Evolutionary conservation across 106 monocot species (phyloP).

Genomic region (Phalaenopsis aphrodite): DNA sequence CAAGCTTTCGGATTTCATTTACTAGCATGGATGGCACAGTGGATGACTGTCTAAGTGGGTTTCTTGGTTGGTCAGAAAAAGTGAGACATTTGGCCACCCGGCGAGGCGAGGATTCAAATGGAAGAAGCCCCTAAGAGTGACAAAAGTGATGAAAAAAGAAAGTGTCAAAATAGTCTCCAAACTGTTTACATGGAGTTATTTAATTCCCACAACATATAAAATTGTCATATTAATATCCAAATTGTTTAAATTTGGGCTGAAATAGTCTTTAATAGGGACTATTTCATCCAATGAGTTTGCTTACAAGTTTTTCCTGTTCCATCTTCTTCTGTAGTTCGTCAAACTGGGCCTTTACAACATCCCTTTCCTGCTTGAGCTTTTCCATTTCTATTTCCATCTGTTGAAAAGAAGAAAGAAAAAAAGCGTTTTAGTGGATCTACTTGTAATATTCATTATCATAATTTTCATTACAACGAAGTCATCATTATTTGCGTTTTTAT

Average conservation of each 20-base stretch:
- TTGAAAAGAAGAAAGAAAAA: neutral
- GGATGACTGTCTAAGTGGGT: constrained; percentile 76
- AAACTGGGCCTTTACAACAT: constrained; percentile 51
- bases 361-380: constrained; percentile 73
- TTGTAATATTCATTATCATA: too few species aligned
- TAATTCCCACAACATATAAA: too few species aligned
- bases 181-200: too few species aligned
- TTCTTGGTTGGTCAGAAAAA: constrained; percentile 52
- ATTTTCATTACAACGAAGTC: too few species aligned
- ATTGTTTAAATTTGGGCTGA: too few species aligned
- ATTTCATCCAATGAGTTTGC: neutral
- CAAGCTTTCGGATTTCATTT: constrained; percentile 89
- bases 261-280: too few species aligned
- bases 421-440: too few species aligned
- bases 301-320: constrained; percentile 33
- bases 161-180: too few species aligned
- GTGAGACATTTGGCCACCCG: constrained; percentile 61
- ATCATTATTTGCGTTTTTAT: too few species aligned
- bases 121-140: constrained; percentile 14
- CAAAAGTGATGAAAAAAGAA: too few species aligned
- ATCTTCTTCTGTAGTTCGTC: constrained; percentile 56
- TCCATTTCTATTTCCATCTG: constrained; percentile 98
- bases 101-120: constrained; percentile 53
- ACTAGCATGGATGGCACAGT: constrained; percentile 80
- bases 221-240: too few species aligned